Evolutionary conservation across 352 stramenopile genomes (phyloP).

Genomic region (Hyaloperonospora brassicae): DNA sequence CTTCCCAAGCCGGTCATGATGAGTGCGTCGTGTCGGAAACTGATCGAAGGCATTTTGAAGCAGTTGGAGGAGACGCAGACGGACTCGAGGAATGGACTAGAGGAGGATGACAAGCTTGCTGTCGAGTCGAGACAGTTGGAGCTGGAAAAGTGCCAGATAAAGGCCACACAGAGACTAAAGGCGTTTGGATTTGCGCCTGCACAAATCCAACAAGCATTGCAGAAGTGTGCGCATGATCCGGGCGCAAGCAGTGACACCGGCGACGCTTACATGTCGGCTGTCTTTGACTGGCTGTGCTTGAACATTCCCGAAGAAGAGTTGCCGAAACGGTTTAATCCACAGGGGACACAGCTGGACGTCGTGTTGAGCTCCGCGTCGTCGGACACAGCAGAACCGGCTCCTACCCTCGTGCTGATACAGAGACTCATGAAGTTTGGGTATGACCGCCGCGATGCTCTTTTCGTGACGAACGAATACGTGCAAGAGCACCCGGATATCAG

Average conservation of each 20-base stretch:
- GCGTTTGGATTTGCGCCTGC: slow-evolving; percentile 45
- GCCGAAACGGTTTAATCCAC: slow-evolving; percentile 78
- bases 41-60: slow-evolving; percentile 82
- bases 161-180: slow-evolving; percentile 29
- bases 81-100: slow-evolving; percentile 1
- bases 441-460: slow-evolving; percentile 45
- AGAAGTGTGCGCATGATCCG: slow-evolving; percentile 9
- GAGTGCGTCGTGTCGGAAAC: slow-evolving; percentile 70
- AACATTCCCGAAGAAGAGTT: slow-evolving; percentile 67
- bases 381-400: slow-evolving; percentile 9
- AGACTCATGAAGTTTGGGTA: slow-evolving; percentile 76
- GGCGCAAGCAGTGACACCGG: slow-evolving; percentile 17
- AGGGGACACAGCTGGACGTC: slow-evolving; percentile 87
- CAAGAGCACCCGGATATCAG: slow-evolving; percentile 15
- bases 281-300: slow-evolving; percentile 80
- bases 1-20: slow-evolving; percentile 87
- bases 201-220: slow-evolving; percentile 49
- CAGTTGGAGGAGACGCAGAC: slow-evolving; percentile 29
- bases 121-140: slow-evolving; percentile 10
- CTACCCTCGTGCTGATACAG: slow-evolving; percentile 45
- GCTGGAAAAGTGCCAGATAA: slow-evolving; percentile 13
- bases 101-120: slow-evolving; percentile 1
- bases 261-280: slow-evolving; percentile 20
- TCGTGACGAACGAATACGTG: slow-evolving; percentile 38
- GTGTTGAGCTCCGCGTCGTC: slow-evolving; percentile 28